These are phyloP conservation scores for Candida succiphila DNA, from an alignment of 805 yeast genomes.

Conservation along the genomic window DNA sequence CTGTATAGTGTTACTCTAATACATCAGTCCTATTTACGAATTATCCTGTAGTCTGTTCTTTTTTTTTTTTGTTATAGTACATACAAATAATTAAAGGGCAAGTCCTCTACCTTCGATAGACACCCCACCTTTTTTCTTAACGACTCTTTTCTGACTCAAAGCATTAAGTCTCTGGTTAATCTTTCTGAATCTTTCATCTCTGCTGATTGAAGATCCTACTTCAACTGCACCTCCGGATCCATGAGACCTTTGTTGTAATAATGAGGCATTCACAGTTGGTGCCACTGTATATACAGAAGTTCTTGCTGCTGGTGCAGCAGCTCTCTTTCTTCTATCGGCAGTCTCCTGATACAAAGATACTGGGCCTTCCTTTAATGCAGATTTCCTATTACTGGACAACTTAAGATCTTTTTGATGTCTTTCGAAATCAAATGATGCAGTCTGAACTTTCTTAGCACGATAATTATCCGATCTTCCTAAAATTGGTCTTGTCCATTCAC, in stretches of 20 bases:
- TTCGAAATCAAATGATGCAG: constrained; percentile 57
- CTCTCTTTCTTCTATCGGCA: constrained; percentile 87
- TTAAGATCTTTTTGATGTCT: constrained; percentile 34
- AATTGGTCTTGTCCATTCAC: constrained; percentile 98
- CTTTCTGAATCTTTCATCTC: constrained; percentile 76
- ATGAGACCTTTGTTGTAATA: constrained; percentile 31
- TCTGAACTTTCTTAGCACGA: constrained; percentile 71
- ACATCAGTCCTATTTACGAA: too few species aligned
- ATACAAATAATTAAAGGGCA: constrained; percentile 14
- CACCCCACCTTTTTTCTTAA: constrained; percentile 59
- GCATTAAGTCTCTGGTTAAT: constrained; percentile 49
- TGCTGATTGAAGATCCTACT: constrained; percentile 41
- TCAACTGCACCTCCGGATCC: constrained; percentile 31
- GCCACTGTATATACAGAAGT: constrained; percentile 86
- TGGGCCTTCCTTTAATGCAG: constrained; percentile 24
- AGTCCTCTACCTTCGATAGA: constrained; percentile 66
- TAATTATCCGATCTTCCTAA: constrained; percentile 93
- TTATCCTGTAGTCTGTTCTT: too few species aligned
- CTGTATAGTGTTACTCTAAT: too few species aligned
- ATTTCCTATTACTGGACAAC: constrained; percentile 12
- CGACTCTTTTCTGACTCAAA: constrained; percentile 37
- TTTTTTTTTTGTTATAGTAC: too few species aligned
- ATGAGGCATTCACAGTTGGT: constrained; percentile 58
- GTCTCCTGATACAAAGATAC: constrained; percentile 76
- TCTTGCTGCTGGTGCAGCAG: constrained; percentile 90